Percentiles rank a stretch among this genome's conserved stretches.
Evolutionary conservation across 805 yeast genomes (phyloP).

Genomic region (Priceomyces castillae): DNA sequence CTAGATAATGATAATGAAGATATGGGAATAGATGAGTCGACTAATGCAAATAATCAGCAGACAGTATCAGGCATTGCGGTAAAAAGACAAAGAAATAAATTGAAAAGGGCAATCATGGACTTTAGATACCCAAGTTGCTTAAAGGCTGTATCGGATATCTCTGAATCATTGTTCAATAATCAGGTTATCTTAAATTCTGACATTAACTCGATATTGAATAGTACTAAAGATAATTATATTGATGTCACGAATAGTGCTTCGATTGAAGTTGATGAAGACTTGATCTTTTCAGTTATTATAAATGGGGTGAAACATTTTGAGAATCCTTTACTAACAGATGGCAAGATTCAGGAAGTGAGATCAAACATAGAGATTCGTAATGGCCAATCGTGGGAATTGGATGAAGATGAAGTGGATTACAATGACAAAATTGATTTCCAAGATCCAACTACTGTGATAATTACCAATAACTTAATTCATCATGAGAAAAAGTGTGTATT

Average conservation of each 20-base stretch:
- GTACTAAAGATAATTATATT: constrained; percentile 19
- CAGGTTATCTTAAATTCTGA: constrained; percentile 29
- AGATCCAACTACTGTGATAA: constrained; percentile 44
- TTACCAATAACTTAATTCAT: constrained; percentile 37
- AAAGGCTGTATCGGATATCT: constrained; percentile 31
- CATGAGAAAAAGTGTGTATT: constrained; percentile 32
- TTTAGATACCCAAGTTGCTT: constrained; percentile 35
- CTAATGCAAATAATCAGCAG: constrained; percentile 9
- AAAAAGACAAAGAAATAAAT: constrained; percentile 31
- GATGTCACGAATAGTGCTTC: constrained; percentile 27
- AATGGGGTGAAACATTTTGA: constrained; percentile 28
- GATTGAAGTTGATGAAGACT: constrained; percentile 36
- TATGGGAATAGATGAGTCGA: constrained; percentile 29
- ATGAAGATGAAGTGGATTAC: constrained; percentile 35
- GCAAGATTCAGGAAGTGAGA: constrained; percentile 15
- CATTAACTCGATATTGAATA: constrained; percentile 25
- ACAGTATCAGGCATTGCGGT: constrained; percentile 29
- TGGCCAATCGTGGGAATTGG: constrained; percentile 40
- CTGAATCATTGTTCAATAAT: constrained; percentile 37
- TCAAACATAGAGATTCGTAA: constrained; percentile 42
- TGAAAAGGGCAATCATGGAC: constrained; percentile 29
- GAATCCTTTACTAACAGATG: constrained; percentile 3
- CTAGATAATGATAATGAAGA: constrained; percentile 51
- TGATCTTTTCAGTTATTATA: constrained; percentile 36
- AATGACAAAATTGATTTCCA: constrained; percentile 44